These are phyloP conservation scores for Komagataella kurtzmanii DNA, from an alignment of 805 yeast species.

Conservation along the genomic window DNA sequence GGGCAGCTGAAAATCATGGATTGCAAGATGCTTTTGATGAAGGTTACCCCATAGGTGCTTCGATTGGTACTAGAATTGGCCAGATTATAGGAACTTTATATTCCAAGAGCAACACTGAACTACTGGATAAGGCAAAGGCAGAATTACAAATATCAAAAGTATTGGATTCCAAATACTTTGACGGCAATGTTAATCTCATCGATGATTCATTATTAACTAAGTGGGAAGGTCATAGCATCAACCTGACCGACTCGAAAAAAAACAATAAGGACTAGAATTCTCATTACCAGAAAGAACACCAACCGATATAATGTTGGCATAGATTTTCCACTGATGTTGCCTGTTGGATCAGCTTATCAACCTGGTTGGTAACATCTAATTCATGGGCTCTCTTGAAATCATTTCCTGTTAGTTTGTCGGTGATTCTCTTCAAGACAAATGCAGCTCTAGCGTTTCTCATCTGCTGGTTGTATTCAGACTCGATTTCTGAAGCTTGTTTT, in stretches of 20 bases:
- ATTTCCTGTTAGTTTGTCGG: constrained; percentile 87
- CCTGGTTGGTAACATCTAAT: constrained; percentile 77
- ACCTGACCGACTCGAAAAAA: not conserved
- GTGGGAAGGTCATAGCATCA: constrained; percentile 8
- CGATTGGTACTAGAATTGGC: constrained; percentile 56
- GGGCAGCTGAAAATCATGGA: constrained; percentile 50
- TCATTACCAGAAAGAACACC: constrained; percentile 95
- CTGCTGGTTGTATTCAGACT: constrained; percentile 56
- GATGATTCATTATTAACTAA: constrained; percentile 11
- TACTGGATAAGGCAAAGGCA: constrained; percentile 22
- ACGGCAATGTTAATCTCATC: constrained; percentile 26
- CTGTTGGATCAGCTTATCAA: constrained; percentile 85
- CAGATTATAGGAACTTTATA: constrained; percentile 36
- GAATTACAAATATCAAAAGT: constrained; percentile 52
- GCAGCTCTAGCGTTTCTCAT: constrained; percentile 84
- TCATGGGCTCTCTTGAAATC: constrained; percentile 68
- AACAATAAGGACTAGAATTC: not conserved
- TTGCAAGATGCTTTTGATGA: constrained; percentile 73
- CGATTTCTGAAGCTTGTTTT: constrained; percentile 60
- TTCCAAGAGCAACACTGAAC: not conserved
- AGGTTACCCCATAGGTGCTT: constrained; percentile 68
- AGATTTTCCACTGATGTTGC: constrained; percentile 93
- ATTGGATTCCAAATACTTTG: constrained; percentile 40
- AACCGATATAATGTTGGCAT: constrained; percentile 94
- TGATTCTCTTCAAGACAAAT: constrained; percentile 76